Percentiles rank a stretch among this genome's conserved stretches.
phyloP scores from a whole-genome alignment of 2,329 filamentous ascomycete genomes.

The Hortaea werneckii region DNA sequence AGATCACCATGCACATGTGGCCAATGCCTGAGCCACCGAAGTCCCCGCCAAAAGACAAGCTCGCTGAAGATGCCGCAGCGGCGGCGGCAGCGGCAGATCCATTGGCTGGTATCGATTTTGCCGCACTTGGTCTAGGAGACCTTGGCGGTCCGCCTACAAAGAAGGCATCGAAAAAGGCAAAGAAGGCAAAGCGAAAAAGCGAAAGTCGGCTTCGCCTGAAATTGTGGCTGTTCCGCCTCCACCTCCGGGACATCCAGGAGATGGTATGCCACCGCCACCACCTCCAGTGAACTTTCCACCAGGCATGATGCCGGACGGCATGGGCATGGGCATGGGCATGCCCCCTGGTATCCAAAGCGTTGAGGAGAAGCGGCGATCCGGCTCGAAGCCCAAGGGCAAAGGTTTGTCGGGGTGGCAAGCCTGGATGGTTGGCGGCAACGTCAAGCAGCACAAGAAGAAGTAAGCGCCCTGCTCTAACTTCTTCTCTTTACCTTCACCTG shows the following conservation, averaged over 20 bases:
- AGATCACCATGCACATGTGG: conserved; percentile 41
- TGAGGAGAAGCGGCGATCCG: conserved; percentile 9
- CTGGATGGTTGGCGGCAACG: conserved; percentile 19
- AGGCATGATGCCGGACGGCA: conserved; percentile 2
- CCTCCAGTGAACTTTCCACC: conserved; percentile 9
- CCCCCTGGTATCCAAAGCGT: conserved; percentile 3
- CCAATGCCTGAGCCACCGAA: conserved; percentile 30
- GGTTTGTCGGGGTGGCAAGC: conserved; percentile 16
- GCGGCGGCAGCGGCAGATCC: conserved; percentile 9
- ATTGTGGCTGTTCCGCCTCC: conserved; percentile 8
- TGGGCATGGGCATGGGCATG: conserved; percentile 4
- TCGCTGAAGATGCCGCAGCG: conserved; percentile 6
- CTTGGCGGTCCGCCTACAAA: background rate
- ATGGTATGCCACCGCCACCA: conserved; percentile 2
- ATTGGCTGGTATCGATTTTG: conserved; percentile 7
- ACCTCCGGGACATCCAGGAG: conserved; percentile 1
- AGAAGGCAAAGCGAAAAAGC: conserved; percentile 5
- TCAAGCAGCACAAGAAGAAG: conserved; percentile 8
- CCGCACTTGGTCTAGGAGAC: conserved; percentile 7
- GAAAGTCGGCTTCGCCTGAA: conserved; percentile 8
- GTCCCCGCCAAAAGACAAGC: conserved; percentile 4
- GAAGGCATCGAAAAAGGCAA: conserved; percentile 7
- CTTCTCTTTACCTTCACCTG: background rate
- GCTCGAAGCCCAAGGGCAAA: conserved; percentile 14
- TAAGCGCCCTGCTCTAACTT: background rate